phyloP scores from a whole-genome alignment of 2,329 filamentous ascomycete genomes.

The Pseudofabraea citricarpa region DNA sequence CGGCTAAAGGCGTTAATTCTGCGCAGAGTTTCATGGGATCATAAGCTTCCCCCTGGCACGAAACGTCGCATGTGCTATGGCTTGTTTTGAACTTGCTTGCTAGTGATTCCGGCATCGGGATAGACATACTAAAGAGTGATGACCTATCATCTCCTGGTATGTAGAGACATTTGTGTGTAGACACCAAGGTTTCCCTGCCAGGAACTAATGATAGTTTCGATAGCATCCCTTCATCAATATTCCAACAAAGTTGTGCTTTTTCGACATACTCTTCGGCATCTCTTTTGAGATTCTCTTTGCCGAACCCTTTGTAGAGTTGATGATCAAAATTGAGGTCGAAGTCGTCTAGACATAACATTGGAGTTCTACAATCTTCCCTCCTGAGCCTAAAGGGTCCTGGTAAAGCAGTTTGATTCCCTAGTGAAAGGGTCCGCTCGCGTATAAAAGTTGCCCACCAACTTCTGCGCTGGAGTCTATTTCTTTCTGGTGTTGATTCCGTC shows the following conservation, averaged over 20 bases:
- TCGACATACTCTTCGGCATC: conserved; percentile 5
- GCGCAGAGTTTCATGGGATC: not conserved
- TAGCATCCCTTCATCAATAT: not conserved
- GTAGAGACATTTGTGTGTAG: not conserved
- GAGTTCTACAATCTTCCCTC: conserved; percentile 8
- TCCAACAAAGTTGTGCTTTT: conserved; percentile 8
- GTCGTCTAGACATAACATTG: conserved; percentile 7
- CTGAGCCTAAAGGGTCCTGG: conserved; percentile 1
- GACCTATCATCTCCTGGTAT: too few relatives aligned
- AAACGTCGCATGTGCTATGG: not conserved
- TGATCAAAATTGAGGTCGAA: conserved; percentile 8
- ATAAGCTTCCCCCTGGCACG: not conserved
- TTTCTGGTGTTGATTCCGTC: conserved; percentile 58
- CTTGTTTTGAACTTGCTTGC: not conserved
- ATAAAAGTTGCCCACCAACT: conserved; percentile 98
- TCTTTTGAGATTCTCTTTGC: conserved; percentile 1
- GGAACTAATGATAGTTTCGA: too few relatives aligned
- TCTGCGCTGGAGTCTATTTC: conserved; percentile 79
- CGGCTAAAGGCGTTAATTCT: not conserved
- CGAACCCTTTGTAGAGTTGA: not conserved
- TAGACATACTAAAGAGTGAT: too few relatives aligned
- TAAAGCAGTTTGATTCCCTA: conserved; percentile 30
- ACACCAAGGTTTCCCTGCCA: not conserved
- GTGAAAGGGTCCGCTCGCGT: conserved; percentile 80
- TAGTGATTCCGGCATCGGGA: not conserved